phyloP scores from a whole-genome alignment of 2,329 filamentous ascomycete species.

The Sarocladium oryzae region DNA sequence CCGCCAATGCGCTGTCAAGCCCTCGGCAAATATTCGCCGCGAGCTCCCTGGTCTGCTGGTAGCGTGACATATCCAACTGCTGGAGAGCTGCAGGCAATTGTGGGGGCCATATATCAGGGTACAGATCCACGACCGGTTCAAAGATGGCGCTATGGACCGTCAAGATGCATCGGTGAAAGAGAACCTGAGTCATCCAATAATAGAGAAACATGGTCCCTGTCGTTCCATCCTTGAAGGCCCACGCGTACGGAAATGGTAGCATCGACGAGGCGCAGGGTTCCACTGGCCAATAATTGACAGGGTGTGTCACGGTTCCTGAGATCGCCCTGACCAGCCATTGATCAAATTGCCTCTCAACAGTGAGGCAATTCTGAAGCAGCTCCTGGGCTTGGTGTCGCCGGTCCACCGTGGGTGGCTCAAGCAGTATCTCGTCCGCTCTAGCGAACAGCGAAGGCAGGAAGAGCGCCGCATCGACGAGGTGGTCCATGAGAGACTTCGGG shows the following conservation, averaged over 20 bases:
- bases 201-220: constrained; percentile 43
- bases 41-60: constrained; percentile 36
- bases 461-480: constrained; percentile 44
- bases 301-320: constrained; percentile 20
- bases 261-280: constrained; percentile 18
- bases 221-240: constrained; percentile 37
- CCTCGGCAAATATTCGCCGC: constrained; percentile 45
- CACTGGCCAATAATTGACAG: constrained; percentile 34
- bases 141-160: constrained; percentile 33
- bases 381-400: constrained; percentile 41
- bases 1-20: constrained; percentile 39
- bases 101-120: constrained; percentile 31
- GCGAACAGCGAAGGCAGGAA: constrained; percentile 40
- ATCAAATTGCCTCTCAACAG: constrained; percentile 40
- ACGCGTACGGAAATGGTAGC: constrained; percentile 39
- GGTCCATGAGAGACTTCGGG: constrained; percentile 44
- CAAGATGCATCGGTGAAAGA: constrained; percentile 43
- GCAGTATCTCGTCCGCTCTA: constrained; percentile 35
- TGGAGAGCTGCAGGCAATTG: constrained; percentile 32
- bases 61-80: constrained; percentile 29
- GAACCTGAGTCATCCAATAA: constrained; percentile 46
- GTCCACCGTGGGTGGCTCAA: constrained; percentile 30
- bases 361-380: constrained; percentile 40
- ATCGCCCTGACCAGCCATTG: constrained; percentile 34
- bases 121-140: constrained; percentile 35